Evolutionary conservation across 768 basidiomycete genomes (phyloP).

Genomic region (Kwoniella bestiolae): DNA sequence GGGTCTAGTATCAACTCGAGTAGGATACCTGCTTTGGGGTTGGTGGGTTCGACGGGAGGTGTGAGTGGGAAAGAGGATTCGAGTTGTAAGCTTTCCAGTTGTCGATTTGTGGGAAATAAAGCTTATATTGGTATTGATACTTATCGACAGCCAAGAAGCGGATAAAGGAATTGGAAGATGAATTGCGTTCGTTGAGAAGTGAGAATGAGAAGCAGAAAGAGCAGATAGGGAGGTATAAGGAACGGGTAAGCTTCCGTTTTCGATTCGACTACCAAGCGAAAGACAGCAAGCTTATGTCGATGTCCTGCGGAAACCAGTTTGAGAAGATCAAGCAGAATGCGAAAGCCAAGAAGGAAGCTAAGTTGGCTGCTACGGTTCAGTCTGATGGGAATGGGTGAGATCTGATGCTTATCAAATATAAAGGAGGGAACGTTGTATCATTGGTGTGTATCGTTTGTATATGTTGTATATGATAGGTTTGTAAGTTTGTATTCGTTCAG

Average conservation of each 20-base stretch:
- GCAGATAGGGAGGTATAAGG: slow-evolving; percentile 42
- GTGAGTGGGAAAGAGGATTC: not conserved
- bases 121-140: not conserved
- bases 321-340: slow-evolving; percentile 47
- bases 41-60: not conserved
- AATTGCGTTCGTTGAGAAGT: slow-evolving; percentile 34
- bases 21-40: not conserved
- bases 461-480: not conserved
- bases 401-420: not conserved
- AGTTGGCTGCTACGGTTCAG: slow-evolving; percentile 22
- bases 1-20: not conserved
- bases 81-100: not conserved
- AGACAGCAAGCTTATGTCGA: not conserved
- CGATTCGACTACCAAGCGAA: not conserved
- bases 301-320: too few species aligned
- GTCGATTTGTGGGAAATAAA: not conserved
- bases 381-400: slow-evolving; percentile 4
- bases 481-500: too few species aligned
- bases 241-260: slow-evolving; percentile 36
- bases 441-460: not conserved
- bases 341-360: slow-evolving; percentile 48
- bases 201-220: slow-evolving; percentile 51
- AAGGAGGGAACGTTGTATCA: not conserved
- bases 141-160: slow-evolving; percentile 20
- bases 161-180: slow-evolving; percentile 47